Conservation (phyloP, 1,284 basidiomycete species). For the Apiotrichum porosum region DNA sequence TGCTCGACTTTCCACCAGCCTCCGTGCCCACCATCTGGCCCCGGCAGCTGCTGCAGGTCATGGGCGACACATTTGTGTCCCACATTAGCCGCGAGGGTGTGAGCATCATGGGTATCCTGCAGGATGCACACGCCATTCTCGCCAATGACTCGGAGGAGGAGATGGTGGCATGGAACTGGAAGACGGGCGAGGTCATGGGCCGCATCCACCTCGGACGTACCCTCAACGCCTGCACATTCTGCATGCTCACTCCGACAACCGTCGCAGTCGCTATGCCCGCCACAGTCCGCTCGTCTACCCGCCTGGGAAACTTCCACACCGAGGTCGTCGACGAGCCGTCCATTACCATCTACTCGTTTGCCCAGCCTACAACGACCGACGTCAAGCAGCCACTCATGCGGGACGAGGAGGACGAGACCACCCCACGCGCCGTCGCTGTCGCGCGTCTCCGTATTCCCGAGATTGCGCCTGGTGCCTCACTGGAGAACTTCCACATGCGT, state of each 20-base stretch:
- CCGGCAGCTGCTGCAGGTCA: slow-evolving; percentile 45
- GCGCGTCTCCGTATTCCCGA: slow-evolving; percentile 32
- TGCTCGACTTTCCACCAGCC: slow-evolving; percentile 37
- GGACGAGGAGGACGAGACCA: slow-evolving; percentile 32
- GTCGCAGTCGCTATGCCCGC: slow-evolving; percentile 9
- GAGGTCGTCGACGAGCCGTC: slow-evolving; percentile 19
- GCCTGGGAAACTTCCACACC: background rate
- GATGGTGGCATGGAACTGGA: slow-evolving; percentile 48
- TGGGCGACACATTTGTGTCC: slow-evolving; percentile 44
- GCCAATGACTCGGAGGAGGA: slow-evolving; percentile 34
- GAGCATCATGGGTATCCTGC: slow-evolving; percentile 7
- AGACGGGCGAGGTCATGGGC: slow-evolving; percentile 40
- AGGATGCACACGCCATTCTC: slow-evolving; percentile 16
- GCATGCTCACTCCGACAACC: slow-evolving; percentile 13
- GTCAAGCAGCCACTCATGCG: slow-evolving; percentile 28
- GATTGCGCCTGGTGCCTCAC: slow-evolving; percentile 19
- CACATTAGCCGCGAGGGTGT: slow-evolving; percentile 32
- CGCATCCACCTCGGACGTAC: slow-evolving; percentile 7
- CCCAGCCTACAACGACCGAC: slow-evolving; percentile 1
- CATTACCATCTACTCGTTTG: slow-evolving; percentile 38
- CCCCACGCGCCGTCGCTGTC: slow-evolving; percentile 29
- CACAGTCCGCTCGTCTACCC: background rate
- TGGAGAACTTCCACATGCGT: slow-evolving; percentile 35
- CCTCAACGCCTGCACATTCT: slow-evolving; percentile 3
- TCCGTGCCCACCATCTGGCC: slow-evolving; percentile 19